These are phyloP conservation scores for Papiliotrema laurentii DNA, from an alignment of 1,284 basidiomycete species.

Conservation along the genomic window DNA sequence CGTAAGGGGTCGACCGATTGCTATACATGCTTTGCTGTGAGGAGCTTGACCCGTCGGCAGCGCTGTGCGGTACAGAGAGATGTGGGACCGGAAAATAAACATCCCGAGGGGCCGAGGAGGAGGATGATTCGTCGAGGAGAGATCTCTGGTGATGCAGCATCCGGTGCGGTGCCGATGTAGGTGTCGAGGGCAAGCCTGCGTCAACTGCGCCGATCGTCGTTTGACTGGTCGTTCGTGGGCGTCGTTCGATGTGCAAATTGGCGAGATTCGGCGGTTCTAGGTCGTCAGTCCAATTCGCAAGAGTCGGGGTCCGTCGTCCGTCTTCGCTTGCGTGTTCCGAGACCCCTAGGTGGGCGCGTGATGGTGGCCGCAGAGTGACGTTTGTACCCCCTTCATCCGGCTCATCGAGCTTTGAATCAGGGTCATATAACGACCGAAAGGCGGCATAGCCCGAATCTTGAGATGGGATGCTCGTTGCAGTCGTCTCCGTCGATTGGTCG, in stretches of 20 bases:
- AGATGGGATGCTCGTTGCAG: neutral
- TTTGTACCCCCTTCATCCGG: constrained; percentile 2
- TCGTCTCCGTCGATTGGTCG: constrained; percentile 1
- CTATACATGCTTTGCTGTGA: neutral
- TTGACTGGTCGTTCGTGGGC: neutral
- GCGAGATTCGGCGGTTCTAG: constrained; percentile 1
- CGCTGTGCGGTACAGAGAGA: neutral
- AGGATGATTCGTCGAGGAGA: neutral
- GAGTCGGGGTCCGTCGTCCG: constrained; percentile 9
- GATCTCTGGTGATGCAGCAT: constrained; percentile 4
- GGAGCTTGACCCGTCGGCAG: neutral
- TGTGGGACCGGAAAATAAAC: constrained; percentile 5
- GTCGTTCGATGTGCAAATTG: neutral
- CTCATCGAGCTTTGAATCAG: neutral
- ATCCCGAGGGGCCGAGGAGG: no score
- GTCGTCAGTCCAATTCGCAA: neutral
- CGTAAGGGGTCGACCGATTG: neutral
- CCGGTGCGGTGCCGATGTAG: neutral
- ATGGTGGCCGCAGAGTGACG: constrained; percentile 5
- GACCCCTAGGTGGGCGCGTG: neutral
- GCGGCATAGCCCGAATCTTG: neutral
- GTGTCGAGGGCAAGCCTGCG: constrained; percentile 5
- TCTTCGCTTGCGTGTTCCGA: neutral
- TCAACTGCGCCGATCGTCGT: constrained; percentile 2
- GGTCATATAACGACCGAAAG: neutral